phyloP scores from a whole-genome alignment of 1,284 basidiomycete genomes.

The Waitea zeae region DNA sequence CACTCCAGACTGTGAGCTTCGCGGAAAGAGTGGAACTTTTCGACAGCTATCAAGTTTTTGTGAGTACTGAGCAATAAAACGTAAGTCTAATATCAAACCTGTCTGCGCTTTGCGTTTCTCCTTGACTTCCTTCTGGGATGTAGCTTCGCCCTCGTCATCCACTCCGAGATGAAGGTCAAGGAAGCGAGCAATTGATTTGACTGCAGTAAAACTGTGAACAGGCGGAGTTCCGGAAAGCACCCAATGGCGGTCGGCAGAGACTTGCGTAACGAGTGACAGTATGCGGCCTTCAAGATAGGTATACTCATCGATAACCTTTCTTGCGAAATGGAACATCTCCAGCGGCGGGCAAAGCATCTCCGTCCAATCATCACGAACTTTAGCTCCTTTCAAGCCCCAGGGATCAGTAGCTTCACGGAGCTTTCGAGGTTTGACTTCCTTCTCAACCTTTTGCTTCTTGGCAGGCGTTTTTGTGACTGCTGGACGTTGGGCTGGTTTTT shows the following conservation, averaged over 20 bases:
- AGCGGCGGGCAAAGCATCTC: constrained; percentile 70
- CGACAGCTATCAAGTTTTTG: constrained; percentile 40
- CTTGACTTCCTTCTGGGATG: constrained; percentile 57
- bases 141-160: constrained; percentile 77
- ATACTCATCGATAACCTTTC: constrained; percentile 88
- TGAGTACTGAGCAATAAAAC: constrained; percentile 3
- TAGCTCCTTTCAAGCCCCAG: constrained; percentile 55
- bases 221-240: constrained; percentile 95
- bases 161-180: constrained; percentile 78
- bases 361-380: constrained; percentile 60
- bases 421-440: constrained; percentile 43
- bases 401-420: constrained; percentile 54
- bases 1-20: constrained; percentile 86
- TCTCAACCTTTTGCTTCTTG: constrained; percentile 32
- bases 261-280: constrained; percentile 60
- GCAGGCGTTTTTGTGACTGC: constrained; percentile 13
- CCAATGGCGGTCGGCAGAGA: constrained; percentile 76
- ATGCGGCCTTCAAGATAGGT: constrained; percentile 79
- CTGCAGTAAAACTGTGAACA: constrained; percentile 76
- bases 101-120: constrained; percentile 74
- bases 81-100: constrained; percentile 30
- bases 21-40: constrained; percentile 91
- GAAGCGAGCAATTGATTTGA: constrained; percentile 84
- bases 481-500: constrained; percentile 8
- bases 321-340: constrained; percentile 84